A percentile compares a stretch with the other conserved stretches of the same genome.
phyloP scores from a whole-genome alignment of 148 eudicot genomes.

The Persicaria maculosa region DNA sequence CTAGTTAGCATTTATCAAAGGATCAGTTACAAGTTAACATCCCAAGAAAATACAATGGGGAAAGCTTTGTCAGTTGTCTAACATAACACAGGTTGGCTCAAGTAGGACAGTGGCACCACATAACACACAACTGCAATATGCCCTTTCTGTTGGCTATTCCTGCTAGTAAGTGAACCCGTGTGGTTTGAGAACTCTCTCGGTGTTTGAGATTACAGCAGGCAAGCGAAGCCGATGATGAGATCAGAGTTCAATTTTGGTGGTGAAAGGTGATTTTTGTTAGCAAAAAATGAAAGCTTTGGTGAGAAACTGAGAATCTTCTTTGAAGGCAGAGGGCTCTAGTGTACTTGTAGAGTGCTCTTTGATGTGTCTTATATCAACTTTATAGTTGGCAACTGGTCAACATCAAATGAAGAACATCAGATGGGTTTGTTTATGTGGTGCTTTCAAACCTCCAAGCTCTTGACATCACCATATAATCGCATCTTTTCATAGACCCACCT shows the following conservation, averaged over 20 bases:
- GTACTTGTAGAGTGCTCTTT: background rate
- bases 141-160: slow-evolving; percentile 24
- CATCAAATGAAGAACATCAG: slow-evolving; percentile 5
- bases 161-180: background rate
- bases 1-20: background rate
- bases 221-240: slow-evolving; percentile 1
- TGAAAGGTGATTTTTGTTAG: background rate
- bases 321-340: background rate
- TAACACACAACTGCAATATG: slow-evolving; percentile 42
- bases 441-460: background rate
- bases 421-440: slow-evolving; percentile 8
- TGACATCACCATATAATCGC: background rate
- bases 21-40: background rate
- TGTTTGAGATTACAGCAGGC: background rate
- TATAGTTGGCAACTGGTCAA: background rate
- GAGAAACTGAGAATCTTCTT: background rate
- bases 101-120: slow-evolving; percentile 41
- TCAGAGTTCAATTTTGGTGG: background rate
- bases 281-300: background rate
- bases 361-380: background rate
- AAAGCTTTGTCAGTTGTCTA: no score
- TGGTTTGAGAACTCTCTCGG: background rate
- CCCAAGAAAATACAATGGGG: slow-evolving; percentile 1
- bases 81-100: slow-evolving; percentile 36
- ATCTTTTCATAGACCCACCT: no score